A percentile compares a stretch with the other conserved stretches of the same genome.
Conservation (phyloP, 139 green algal genomes). For the Mesotaenium endlicherianum region DNA sequence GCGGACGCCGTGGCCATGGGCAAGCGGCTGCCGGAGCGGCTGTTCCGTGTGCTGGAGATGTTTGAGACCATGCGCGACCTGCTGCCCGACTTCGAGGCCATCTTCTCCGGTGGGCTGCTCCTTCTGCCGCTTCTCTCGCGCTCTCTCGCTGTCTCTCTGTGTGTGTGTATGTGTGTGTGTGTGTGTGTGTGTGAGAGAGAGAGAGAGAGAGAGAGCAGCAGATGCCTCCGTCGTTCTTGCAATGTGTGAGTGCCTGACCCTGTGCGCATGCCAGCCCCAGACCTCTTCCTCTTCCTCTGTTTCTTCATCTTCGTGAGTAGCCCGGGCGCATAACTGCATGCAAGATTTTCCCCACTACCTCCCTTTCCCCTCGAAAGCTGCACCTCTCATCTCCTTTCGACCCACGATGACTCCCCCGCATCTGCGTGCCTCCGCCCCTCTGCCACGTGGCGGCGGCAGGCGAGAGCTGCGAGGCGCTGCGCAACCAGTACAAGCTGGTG, state of each 20-base stretch:
- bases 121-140: background rate
- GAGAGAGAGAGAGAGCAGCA: background rate
- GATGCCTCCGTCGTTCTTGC: no score
- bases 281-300: no score
- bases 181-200: background rate
- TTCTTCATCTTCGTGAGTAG: background rate
- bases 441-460: background rate
- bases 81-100: constrained; percentile 5
- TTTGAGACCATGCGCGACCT: constrained; percentile 27
- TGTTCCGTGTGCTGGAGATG: constrained; percentile 33
- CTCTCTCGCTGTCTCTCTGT: background rate
- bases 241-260: no score
- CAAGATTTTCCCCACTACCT: background rate
- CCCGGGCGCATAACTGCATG: background rate
- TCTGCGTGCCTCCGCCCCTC: background rate
- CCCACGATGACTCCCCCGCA: background rate
- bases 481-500: background rate
- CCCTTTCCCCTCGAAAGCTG: background rate
- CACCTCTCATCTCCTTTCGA: background rate
- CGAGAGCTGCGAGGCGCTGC: constrained; percentile 11
- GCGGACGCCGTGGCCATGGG: constrained; percentile 6
- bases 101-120: constrained; percentile 4
- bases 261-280: no score
- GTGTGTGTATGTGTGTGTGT: background rate
- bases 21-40: constrained; percentile 7